These are phyloP conservation scores for Thermochaetoides dissita DNA, from an alignment of 2,329 filamentous ascomycete species.

Conservation along the genomic window DNA sequence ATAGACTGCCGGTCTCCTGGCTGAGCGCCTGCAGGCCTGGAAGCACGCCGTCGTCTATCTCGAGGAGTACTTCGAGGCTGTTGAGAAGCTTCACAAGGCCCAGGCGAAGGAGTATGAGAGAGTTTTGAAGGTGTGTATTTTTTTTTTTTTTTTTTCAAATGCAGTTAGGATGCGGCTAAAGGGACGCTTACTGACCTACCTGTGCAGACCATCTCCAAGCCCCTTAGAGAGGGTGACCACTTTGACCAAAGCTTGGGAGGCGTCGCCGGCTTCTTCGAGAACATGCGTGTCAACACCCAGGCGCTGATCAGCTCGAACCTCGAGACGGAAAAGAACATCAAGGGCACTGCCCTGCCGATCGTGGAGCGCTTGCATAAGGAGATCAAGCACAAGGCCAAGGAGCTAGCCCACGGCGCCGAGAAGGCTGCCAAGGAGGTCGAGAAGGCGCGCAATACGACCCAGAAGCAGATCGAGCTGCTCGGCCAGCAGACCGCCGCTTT, in stretches of 20 bases:
- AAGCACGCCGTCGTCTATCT: conserved; percentile 87
- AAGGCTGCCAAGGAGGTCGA: conserved; percentile 86
- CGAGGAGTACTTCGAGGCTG: conserved; percentile 74
- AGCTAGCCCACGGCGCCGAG: conserved; percentile 64
- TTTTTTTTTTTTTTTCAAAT: neutral
- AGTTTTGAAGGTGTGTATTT: conserved; percentile 58
- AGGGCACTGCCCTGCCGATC: conserved; percentile 71
- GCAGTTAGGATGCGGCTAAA: neutral
- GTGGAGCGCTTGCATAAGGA: conserved; percentile 87
- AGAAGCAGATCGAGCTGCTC: conserved; percentile 92
- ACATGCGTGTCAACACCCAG: conserved; percentile 84
- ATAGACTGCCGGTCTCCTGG: conserved; percentile 65
- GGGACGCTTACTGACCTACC: neutral
- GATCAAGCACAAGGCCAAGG: conserved; percentile 93
- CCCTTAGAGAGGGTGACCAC: conserved; percentile 79
- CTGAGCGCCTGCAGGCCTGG: conserved; percentile 84
- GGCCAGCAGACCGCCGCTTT: conserved; percentile 72
- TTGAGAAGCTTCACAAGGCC: conserved; percentile 72
- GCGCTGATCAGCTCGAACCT: conserved; percentile 76
- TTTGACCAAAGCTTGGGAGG: conserved; percentile 86
- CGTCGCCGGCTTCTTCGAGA: conserved; percentile 82
- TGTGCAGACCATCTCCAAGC: conserved; percentile 61
- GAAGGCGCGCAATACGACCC: conserved; percentile 69
- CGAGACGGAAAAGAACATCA: conserved; percentile 84
- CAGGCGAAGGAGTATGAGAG: conserved; percentile 94